Evolutionary conservation across 192 early-diverging fungal species (phyloP).

Genomic region (Irineochytrium annulatum): DNA sequence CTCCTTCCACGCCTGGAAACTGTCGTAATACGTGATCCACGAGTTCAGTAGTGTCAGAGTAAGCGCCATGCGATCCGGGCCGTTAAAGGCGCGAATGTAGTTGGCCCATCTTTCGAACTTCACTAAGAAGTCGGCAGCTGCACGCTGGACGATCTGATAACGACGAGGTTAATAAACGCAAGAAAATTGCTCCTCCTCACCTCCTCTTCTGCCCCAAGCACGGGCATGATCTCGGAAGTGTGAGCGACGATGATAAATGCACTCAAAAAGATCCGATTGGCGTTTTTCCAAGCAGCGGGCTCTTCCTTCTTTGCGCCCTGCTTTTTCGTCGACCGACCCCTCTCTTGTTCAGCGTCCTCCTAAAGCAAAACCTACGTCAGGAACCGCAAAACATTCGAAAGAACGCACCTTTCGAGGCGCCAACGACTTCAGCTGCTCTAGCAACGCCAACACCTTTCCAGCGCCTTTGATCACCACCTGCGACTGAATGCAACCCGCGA

Average conservation of each 20-base stretch:
- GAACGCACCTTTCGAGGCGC: neutral
- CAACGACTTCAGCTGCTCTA: constrained; percentile 16
- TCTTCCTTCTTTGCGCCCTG: neutral
- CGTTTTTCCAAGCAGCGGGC: constrained; percentile 39
- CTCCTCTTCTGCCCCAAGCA: constrained; percentile 49
- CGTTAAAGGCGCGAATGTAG: neutral
- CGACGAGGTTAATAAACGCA: constrained; percentile 3
- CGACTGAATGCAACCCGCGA: constrained; percentile 32
- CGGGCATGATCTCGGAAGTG: constrained; percentile 57
- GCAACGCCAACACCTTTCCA: constrained; percentile 20
- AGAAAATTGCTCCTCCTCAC: constrained; percentile 25
- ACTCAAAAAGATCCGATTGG: constrained; percentile 64
- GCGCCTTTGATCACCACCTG: constrained; percentile 37
- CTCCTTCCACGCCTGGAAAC: constrained; percentile 71
- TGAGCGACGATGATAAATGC: constrained; percentile 69
- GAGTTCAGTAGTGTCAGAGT: constrained; percentile 39
- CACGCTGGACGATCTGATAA: constrained; percentile 28
- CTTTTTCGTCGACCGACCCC: neutral
- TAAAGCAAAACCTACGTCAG: neutral
- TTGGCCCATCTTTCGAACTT: constrained; percentile 38
- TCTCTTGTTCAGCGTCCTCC: neutral
- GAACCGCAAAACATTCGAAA: neutral
- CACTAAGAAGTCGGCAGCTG: constrained; percentile 26
- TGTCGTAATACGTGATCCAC: constrained; percentile 56
- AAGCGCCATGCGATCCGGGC: constrained; percentile 6